phyloP scores from a whole-genome alignment of 441 rosid species.

The Bruguiera hainesii region DNA sequence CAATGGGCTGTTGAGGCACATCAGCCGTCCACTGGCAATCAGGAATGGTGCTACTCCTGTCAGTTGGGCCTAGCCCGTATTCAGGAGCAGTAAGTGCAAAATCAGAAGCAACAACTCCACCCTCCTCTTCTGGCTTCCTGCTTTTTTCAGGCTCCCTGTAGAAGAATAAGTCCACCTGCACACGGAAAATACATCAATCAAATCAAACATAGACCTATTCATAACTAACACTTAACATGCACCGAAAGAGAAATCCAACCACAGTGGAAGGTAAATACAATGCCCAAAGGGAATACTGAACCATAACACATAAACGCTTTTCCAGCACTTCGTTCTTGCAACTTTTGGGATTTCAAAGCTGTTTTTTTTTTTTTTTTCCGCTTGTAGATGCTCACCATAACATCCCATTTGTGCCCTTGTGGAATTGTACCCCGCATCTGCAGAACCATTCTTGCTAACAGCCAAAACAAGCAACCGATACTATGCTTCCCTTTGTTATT shows the following conservation, averaged over 20 bases:
- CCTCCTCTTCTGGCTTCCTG: constrained; percentile 30
- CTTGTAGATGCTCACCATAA: constrained; percentile 44
- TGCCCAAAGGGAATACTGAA: too few species aligned
- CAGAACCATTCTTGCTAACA: constrained; percentile 79
- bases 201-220: background rate
- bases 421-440: constrained; percentile 82
- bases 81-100: background rate
- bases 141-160: constrained; percentile 91
- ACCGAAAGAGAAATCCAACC: too few species aligned
- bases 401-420: constrained; percentile 77
- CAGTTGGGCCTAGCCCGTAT: background rate
- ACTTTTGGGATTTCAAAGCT: background rate
- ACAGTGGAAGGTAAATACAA: too few species aligned
- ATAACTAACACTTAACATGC: too few species aligned
- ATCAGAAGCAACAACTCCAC: background rate
- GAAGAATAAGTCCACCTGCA: constrained; percentile 86
- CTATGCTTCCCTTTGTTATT: constrained; percentile 89
- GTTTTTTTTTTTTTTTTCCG: background rate
- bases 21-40: constrained; percentile 1
- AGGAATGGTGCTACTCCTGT: background rate
- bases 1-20: background rate
- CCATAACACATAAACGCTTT: background rate
- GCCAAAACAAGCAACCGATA: constrained; percentile 84
- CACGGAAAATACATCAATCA: background rate
- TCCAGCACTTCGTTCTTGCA: background rate